phyloP scores from a whole-genome alignment of 2,329 filamentous ascomycete species.

The Aspergillus aculeatinus region DNA sequence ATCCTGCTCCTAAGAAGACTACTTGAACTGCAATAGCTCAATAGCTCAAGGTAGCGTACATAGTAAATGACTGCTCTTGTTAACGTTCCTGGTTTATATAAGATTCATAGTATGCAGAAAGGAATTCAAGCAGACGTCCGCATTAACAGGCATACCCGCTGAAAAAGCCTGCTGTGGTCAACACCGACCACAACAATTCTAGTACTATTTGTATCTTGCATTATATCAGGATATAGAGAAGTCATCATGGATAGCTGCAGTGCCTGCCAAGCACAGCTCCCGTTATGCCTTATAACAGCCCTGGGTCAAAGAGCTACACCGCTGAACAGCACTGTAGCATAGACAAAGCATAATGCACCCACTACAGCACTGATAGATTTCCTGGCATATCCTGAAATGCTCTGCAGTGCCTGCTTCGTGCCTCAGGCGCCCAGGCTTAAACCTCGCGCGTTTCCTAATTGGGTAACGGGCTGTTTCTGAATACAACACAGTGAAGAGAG shows the following conservation, averaged over 20 bases:
- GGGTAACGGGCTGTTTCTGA: background rate
- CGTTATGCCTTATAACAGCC: background rate
- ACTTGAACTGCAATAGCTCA: background rate
- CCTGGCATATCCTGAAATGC: constrained; percentile 6
- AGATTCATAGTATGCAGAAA: no score
- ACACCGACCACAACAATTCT: no score
- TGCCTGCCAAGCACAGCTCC: background rate
- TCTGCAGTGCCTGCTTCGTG: background rate
- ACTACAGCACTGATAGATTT: background rate
- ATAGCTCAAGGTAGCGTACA: no score
- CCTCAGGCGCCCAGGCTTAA: background rate
- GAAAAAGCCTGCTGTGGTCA: no score
- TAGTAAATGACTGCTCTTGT: no score
- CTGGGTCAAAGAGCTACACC: background rate
- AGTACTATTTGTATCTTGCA: no score
- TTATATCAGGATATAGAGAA: no score
- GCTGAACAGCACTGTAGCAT: background rate
- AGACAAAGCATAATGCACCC: background rate
- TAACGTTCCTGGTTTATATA: no score
- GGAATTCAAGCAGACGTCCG: no score
- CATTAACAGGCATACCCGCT: no score
- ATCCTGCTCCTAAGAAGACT: background rate
- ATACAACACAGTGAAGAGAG: background rate
- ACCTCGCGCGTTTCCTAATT: background rate
- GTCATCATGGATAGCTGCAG: no score